Conservation (phyloP, 768 basidiomycete species). For the Amanita muscaria region DNA sequence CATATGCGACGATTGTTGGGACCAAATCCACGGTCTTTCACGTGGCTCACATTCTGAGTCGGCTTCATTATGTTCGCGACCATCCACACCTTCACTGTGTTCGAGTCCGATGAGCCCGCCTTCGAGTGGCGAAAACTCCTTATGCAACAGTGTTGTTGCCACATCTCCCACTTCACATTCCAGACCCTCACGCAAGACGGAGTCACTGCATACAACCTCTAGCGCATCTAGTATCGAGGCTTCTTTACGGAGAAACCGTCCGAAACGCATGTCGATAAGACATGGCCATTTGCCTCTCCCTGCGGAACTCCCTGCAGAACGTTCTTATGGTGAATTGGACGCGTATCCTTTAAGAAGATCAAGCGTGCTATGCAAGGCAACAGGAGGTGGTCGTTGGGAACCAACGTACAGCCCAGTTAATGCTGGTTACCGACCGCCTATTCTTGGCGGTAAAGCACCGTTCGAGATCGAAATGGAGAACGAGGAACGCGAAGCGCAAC, state of each 20-base stretch:
- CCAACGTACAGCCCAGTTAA: slow-evolving; percentile 46
- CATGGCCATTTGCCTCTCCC: slow-evolving; percentile 30
- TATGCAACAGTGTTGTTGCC: slow-evolving; percentile 21
- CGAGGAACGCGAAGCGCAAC: slow-evolving; percentile 45
- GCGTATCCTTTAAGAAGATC: slow-evolving; percentile 65
- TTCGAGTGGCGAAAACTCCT: slow-evolving; percentile 25
- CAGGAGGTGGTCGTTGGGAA: slow-evolving; percentile 75
- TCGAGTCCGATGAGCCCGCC: slow-evolving; percentile 30
- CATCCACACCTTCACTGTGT: slow-evolving; percentile 25
- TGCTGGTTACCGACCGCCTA: slow-evolving; percentile 43
- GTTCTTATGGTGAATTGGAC: slow-evolving; percentile 60
- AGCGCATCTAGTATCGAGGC: slow-evolving; percentile 26
- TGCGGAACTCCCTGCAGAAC: slow-evolving; percentile 26
- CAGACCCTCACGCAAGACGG: slow-evolving; percentile 21
- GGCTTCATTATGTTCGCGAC: slow-evolving; percentile 18
- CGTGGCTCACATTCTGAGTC: slow-evolving; percentile 23
- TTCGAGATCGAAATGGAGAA: slow-evolving; percentile 66
- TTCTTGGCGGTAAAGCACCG: slow-evolving; percentile 57
- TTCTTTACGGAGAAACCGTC: slow-evolving; percentile 20
- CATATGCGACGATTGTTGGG: slow-evolving; percentile 73
- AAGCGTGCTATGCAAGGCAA: slow-evolving; percentile 64
- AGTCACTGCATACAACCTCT: slow-evolving; percentile 23
- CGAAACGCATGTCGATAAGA: slow-evolving; percentile 24
- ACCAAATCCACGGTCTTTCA: slow-evolving; percentile 59
- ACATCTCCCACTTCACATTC: slow-evolving; percentile 17